A percentile compares a stretch with the other conserved stretches of the same genome.
These are phyloP conservation scores for Diaporthe sp. DNA, from an alignment of 2,329 filamentous ascomycete species.

Conservation along the genomic window DNA sequence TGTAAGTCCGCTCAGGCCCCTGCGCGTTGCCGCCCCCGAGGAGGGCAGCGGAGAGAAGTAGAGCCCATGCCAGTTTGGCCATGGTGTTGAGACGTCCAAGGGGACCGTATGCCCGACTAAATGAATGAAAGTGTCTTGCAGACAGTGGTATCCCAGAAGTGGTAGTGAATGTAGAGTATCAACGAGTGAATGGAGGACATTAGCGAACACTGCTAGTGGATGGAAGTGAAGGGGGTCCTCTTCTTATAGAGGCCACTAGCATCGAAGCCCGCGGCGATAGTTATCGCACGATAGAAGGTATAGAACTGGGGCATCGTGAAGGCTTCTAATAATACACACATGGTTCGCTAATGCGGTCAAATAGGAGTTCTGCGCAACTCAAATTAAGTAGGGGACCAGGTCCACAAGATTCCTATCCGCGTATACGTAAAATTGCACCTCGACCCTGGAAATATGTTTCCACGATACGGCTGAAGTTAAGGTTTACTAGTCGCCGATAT, in stretches of 20 bases:
- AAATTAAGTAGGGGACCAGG: slow-evolving; percentile 2
- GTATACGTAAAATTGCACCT: background rate
- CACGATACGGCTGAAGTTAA: background rate
- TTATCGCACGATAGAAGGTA: no score
- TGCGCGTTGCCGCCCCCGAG: background rate
- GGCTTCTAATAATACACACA: background rate
- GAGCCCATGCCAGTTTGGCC: background rate
- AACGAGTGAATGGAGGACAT: background rate
- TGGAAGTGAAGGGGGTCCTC: no score
- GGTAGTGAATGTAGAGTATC: background rate
- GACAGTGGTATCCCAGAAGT: background rate
- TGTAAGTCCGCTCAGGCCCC: slow-evolving; percentile 16
- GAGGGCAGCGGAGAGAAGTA: background rate
- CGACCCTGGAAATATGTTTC: background rate
- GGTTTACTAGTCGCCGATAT: slow-evolving; percentile 10
- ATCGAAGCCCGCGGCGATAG: no score
- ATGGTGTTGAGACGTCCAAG: background rate
- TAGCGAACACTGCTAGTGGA: fast-evolving
- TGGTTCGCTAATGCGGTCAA: background rate
- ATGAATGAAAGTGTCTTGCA: background rate
- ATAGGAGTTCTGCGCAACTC: slow-evolving; percentile 20
- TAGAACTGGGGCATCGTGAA: background rate
- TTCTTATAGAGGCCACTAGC: background rate
- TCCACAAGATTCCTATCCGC: background rate
- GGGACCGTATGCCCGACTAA: background rate